Evolutionary conservation across 2,329 filamentous ascomycete species (phyloP).

Genomic region (Cryphonectria radicalis): DNA sequence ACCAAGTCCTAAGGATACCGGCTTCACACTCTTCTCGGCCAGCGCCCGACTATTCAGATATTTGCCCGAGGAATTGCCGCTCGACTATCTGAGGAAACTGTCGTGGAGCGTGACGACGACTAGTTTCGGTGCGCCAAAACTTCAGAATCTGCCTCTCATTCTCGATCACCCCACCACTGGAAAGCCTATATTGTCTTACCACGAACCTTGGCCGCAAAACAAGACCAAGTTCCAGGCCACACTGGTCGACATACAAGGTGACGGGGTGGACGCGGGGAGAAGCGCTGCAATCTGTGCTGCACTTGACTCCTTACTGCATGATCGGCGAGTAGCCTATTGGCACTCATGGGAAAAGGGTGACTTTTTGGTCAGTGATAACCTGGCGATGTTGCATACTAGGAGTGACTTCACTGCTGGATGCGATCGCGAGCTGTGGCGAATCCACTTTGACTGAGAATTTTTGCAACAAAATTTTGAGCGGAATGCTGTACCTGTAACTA

Average conservation of each 20-base stretch:
- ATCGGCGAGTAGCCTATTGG: conserved; percentile 53
- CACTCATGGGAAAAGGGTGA: conserved; percentile 61
- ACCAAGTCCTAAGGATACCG: conserved; percentile 52
- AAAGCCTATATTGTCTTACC: conserved; percentile 45
- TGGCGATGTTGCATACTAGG: conserved; percentile 53
- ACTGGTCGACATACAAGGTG: conserved; percentile 35
- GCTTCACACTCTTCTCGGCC: conserved; percentile 58
- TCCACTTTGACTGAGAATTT: conserved; percentile 49
- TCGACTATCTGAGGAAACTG: conserved; percentile 43
- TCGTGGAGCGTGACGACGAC: conserved; percentile 55
- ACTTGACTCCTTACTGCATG: conserved; percentile 50
- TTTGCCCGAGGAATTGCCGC: conserved; percentile 42
- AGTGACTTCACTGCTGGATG: conserved; percentile 50
- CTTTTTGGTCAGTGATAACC: conserved; percentile 57
- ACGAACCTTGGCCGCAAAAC: conserved; percentile 58
- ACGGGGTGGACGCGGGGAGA: conserved; percentile 40
- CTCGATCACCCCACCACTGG: conserved; percentile 49
- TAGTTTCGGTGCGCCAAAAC: conserved; percentile 49
- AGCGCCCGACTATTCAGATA: conserved; percentile 55
- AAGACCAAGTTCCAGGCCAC: conserved; percentile 56
- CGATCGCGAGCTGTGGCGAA: conserved; percentile 54
- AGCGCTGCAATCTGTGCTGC: conserved; percentile 37
- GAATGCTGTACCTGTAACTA: too few species aligned
- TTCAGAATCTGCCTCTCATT: conserved; percentile 51
- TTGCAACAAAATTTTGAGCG: too few species aligned